These are phyloP conservation scores for Beauveria bassiana DNA, from an alignment of 2,329 filamentous ascomycete species.

Conservation along the genomic window DNA sequence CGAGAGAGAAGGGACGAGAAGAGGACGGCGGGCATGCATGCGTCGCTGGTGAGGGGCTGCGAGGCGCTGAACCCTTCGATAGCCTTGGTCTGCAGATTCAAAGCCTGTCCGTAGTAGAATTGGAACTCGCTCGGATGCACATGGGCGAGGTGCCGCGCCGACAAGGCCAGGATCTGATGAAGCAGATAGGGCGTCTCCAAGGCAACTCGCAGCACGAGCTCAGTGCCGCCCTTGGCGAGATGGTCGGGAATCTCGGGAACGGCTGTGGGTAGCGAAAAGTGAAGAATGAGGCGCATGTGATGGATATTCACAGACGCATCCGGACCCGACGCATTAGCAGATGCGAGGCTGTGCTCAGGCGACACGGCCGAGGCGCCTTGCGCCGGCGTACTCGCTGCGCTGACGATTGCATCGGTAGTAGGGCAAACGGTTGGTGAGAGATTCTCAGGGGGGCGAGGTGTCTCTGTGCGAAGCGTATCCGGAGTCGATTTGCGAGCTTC, in stretches of 20 bases:
- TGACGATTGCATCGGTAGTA: not conserved
- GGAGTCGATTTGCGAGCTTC: not conserved
- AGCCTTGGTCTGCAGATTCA: not conserved
- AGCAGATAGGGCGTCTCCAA: constrained; percentile 5
- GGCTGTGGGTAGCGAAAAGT: not conserved
- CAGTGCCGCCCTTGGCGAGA: not conserved
- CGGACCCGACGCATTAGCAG: not conserved
- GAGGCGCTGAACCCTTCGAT: not conserved
- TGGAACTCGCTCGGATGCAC: not conserved
- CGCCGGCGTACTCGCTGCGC: not conserved
- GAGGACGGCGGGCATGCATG: not conserved
- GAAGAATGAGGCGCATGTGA: constrained; percentile 1
- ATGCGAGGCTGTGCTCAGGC: not conserved
- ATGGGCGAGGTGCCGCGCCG: not conserved
- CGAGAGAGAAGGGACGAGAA: not conserved
- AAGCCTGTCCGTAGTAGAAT: not conserved
- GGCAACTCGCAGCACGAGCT: not conserved
- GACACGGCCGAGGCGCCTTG: not conserved
- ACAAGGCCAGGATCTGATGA: constrained; percentile 2
- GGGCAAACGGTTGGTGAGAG: not conserved
- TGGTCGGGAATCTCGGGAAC: not conserved
- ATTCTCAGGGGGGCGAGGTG: not conserved
- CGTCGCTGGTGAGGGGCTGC: not conserved
- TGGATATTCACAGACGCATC: not conserved
- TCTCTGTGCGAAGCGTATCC: not conserved